phyloP scores from a whole-genome alignment of 495 filamentous ascomycete genomes.

The Apodospora peruviana region DNA sequence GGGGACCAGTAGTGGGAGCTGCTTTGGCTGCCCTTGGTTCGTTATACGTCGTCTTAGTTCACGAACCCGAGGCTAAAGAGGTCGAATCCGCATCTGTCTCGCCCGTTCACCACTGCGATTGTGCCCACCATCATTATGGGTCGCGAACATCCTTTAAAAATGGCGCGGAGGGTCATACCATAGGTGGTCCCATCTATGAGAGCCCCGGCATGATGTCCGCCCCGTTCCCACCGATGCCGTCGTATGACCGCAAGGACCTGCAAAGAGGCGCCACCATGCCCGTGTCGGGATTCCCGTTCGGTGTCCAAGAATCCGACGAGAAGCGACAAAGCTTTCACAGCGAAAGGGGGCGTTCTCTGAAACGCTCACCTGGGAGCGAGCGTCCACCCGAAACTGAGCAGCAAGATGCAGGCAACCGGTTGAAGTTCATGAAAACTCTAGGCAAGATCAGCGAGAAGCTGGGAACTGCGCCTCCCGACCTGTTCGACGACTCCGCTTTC shows the following conservation, averaged over 20 bases:
- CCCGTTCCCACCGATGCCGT: not conserved
- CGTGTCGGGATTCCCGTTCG: no score
- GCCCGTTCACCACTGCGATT: constrained; percentile 16
- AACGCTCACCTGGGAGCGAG: constrained; percentile 1
- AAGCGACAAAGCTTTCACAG: not conserved
- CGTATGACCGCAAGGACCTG: not conserved
- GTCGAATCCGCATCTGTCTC: not conserved
- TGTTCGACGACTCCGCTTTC: constrained; percentile 44
- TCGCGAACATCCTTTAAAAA: not conserved
- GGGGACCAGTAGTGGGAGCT: constrained; percentile 52
- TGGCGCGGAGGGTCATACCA: not conserved
- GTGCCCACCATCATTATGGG: constrained; percentile 18
- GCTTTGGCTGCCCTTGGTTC: constrained; percentile 50
- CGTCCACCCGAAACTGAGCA: not conserved
- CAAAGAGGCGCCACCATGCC: no score
- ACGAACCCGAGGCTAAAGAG: constrained; percentile 17
- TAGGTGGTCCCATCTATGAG: not conserved
- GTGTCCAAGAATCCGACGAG: no score
- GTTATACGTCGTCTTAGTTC: constrained; percentile 42
- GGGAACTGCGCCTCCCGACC: constrained; percentile 32
- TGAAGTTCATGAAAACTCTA: constrained; percentile 34
- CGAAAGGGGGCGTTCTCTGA: not conserved
- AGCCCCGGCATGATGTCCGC: not conserved
- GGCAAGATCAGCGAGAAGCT: constrained; percentile 30
- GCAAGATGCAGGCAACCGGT: constrained; percentile 30